Percentiles rank a stretch among this genome's conserved stretches.
phyloP scores from a whole-genome alignment of 345 rosid genomes.

The Balakata baccata region DNA sequence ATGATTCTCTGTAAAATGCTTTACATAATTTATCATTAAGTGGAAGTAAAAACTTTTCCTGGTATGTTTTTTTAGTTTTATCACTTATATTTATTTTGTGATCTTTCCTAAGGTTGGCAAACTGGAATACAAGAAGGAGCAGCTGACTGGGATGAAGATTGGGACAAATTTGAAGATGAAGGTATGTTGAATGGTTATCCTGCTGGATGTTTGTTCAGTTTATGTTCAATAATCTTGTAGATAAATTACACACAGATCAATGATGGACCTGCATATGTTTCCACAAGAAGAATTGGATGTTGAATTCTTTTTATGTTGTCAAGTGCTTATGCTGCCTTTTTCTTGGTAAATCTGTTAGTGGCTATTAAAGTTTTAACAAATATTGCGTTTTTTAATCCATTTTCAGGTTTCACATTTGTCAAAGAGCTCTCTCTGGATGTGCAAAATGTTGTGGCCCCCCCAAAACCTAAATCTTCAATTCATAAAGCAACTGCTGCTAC shows the following conservation, averaged over 20 bases:
- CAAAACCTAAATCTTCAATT: slow-evolving; percentile 57
- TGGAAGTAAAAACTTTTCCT: background rate
- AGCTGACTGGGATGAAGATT: slow-evolving; percentile 96
- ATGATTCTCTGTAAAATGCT: too few species aligned
- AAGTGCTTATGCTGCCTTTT: background rate
- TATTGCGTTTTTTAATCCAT: slow-evolving; percentile 13
- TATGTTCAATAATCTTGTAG: slow-evolving; percentile 9
- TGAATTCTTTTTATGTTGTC: background rate
- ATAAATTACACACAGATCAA: background rate
- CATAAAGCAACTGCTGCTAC: slow-evolving; percentile 25
- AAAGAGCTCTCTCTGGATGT: slow-evolving; percentile 94
- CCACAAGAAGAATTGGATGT: background rate
- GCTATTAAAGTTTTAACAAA: background rate
- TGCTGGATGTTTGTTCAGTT: slow-evolving; percentile 9
- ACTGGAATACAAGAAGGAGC: slow-evolving; percentile 86
- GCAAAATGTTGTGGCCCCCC: slow-evolving; percentile 81
- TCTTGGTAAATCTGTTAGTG: background rate
- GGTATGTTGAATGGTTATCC: slow-evolving; percentile 42
- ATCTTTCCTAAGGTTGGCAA: slow-evolving; percentile 74
- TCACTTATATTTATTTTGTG: background rate
- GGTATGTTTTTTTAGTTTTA: background rate
- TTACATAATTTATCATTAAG: too few species aligned
- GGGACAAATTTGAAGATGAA: slow-evolving; percentile 91
- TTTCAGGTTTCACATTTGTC: slow-evolving; percentile 72
- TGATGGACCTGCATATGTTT: slow-evolving; percentile 13